Evolutionary conservation across 306 rosid species (phyloP).

Genomic region (Castanopsis chinensis): DNA sequence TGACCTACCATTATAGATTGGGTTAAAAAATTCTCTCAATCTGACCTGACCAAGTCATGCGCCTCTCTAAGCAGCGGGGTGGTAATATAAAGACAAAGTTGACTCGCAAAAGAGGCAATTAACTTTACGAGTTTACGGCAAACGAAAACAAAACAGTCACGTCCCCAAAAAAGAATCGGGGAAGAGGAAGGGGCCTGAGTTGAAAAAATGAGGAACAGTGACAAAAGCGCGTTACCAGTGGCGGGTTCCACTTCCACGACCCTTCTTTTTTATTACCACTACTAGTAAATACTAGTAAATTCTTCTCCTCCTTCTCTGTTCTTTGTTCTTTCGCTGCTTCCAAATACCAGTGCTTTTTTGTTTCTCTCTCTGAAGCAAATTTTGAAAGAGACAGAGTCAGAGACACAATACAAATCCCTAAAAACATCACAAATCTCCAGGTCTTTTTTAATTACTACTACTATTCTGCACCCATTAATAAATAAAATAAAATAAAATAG

Average conservation of each 20-base stretch:
- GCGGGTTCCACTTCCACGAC: conserved; percentile 58
- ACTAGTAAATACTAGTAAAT: not conserved
- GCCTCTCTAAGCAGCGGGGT: too few relatives aligned
- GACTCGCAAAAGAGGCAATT: too few relatives aligned
- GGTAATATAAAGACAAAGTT: not conserved
- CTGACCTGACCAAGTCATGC: too few relatives aligned
- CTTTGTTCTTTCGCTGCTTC: not conserved
- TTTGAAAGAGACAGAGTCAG: conserved; percentile 8
- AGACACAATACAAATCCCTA: conserved; percentile 42
- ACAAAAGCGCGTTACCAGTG: conserved; percentile 44
- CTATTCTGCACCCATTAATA: not conserved
- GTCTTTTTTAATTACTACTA: not conserved
- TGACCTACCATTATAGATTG: too few relatives aligned
- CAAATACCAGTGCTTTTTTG: not conserved
- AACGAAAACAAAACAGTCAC: not conserved
- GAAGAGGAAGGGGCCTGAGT: not conserved
- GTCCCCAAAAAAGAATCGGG: not conserved
- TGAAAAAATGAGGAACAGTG: conserved; percentile 28
- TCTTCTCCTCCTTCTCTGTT: not conserved
- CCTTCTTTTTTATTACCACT: not conserved
- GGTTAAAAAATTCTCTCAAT: too few relatives aligned
- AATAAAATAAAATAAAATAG: too few relatives aligned
- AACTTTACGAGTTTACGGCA: too few relatives aligned
- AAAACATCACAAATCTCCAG: conserved; percentile 54
- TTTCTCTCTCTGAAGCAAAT: conserved; percentile 6